Percentiles rank a stretch among this genome's conserved stretches.
Conservation (phyloP, 73 alveolate species). For the Blepharisma japonicum region DNA sequence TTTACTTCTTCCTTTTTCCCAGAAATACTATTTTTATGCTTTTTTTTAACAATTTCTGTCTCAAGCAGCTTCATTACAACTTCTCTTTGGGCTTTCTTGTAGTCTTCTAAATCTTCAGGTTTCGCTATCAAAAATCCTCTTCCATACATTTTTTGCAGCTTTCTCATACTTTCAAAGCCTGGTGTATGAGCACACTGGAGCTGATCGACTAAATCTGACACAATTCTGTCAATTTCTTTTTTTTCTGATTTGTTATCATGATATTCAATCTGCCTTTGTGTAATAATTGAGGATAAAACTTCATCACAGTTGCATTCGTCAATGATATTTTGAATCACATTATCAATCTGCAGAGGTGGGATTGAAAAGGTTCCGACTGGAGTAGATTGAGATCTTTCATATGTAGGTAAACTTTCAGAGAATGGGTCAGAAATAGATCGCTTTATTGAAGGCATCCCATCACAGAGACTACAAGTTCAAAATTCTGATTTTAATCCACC, state of each 20-base stretch:
- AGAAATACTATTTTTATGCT: too few species aligned
- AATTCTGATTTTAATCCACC: not conserved
- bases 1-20: too few species aligned
- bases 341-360: not conserved
- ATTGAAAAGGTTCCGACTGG: not conserved
- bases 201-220: not conserved
- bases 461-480: not conserved
- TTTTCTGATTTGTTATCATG: not conserved
- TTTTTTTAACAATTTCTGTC: not conserved
- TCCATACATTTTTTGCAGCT: not conserved
- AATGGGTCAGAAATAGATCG: not conserved
- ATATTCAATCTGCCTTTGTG: not conserved
- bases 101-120: not conserved
- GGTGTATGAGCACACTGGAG: conserved; percentile 9
- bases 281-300: not conserved
- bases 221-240: not conserved
- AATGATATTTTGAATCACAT: not conserved
- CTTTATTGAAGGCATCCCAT: not conserved
- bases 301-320: not conserved
- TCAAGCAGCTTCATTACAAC: not conserved
- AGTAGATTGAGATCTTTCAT: not conserved
- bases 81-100: conserved; percentile 6
- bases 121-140: not conserved
- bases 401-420: not conserved
- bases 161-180: conserved; percentile 20